A percentile compares a stretch with the other conserved stretches of the same genome.
phyloP scores from a whole-genome alignment of 805 yeast species.

The Debaryomyces tyrocola region DNA sequence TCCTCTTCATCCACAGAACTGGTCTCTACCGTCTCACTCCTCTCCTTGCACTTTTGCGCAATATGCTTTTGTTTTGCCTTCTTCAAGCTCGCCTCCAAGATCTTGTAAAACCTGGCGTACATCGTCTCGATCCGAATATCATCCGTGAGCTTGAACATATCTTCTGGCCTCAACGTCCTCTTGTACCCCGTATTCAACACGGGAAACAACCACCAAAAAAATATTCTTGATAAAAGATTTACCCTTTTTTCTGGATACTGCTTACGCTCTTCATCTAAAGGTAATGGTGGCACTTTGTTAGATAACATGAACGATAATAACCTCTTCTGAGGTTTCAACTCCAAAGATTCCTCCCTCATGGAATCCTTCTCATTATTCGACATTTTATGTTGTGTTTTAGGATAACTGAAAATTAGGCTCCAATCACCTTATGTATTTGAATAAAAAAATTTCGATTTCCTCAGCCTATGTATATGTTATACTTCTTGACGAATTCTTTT shows the following conservation, averaged over 20 bases:
- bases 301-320: constrained; percentile 32
- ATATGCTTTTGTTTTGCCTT: constrained; percentile 23
- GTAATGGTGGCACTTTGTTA: constrained; percentile 52
- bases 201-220: constrained; percentile 71
- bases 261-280: constrained; percentile 49
- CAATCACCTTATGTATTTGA: no score
- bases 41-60: constrained; percentile 22
- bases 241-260: constrained; percentile 44
- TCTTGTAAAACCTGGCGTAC: constrained; percentile 24
- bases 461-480: no score
- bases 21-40: constrained; percentile 23
- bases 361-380: not conserved
- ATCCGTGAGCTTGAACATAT: constrained; percentile 46
- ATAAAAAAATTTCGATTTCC: no score
- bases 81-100: constrained; percentile 19
- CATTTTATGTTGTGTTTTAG: not conserved
- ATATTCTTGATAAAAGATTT: constrained; percentile 40
- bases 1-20: constrained; percentile 19
- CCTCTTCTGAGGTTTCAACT: constrained; percentile 28
- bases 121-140: constrained; percentile 33
- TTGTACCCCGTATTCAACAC: constrained; percentile 66
- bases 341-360: constrained; percentile 7
- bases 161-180: constrained; percentile 66
- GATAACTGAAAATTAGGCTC: no score
- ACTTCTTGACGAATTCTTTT: no score